Evolutionary conservation across 352 stramenopile genomes (phyloP), one percentile per base, ranked within the genome.

Genomic region (Pythium dissotocum): DNA sequence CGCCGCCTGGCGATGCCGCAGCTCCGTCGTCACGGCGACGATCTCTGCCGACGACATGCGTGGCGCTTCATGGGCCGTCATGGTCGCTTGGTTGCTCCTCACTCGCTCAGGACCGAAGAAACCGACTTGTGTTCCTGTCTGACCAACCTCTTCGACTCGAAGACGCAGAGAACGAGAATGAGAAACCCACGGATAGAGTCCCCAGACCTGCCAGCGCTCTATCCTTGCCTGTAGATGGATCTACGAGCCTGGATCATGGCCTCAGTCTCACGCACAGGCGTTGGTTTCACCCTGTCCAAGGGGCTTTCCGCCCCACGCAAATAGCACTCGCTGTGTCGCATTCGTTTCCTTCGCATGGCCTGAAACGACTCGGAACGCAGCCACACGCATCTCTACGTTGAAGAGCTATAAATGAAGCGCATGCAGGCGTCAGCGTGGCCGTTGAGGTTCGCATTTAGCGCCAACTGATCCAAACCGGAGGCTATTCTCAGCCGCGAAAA

Each of bases 21-120:
- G 75, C 72, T 94, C 86, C 35, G 86, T 94, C 49, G 86, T 87
- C 65, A 90, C 86, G 26, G 86, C 86, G 63, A 94, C 86, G 65
- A 94, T 94, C 72, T 94, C 86, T 18, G 86, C 86, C 67, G 86
- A 94, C 56, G 86, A 94, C 35, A 92, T 72, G 58, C 82, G 77
- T 63, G 83, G 83, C 61, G 62, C 52, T 6, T 70, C 64, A 10
- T 54, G 56, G 36, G 35, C 40, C 4, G 61, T 65, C 64, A 70
- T 70, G 44, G 33, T 61, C 44, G 1, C 44, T 51, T 51, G 44
- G 13, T n/a, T 24, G 28, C 18, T 51, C 44, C 44, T 24, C 18
- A 16, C 44, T 26, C 18, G 12, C 44, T 51, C 36, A 30, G 28
- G 28, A 30, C 13, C 36, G 36, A 44, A 44, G 9, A 10, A 16